Evolutionary conservation across 2,329 filamentous ascomycete genomes (phyloP).

Genomic region (Rhexocercosporidium sp.): DNA sequence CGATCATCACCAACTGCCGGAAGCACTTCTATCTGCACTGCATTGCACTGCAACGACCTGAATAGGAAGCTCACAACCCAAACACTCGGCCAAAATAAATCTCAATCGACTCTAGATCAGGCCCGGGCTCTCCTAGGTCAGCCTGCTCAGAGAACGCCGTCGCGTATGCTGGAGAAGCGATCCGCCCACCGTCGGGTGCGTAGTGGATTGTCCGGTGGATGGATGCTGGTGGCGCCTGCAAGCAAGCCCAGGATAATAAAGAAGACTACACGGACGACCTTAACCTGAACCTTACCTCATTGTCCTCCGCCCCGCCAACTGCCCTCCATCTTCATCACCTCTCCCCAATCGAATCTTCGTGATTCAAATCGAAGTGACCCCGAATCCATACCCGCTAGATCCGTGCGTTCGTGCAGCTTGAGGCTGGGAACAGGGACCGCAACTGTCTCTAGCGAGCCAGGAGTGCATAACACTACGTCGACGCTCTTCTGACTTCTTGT

Average conservation of each 20-base stretch:
- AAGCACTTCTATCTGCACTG: not conserved
- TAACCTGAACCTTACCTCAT: not conserved
- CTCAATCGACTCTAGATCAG: not conserved
- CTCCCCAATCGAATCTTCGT: not conserved
- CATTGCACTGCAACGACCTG: not conserved
- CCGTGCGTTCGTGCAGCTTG: slow-evolving; percentile 10
- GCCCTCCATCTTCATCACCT: not conserved
- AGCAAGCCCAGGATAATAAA: not conserved
- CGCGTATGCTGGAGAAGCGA: not conserved
- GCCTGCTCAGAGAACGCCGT: not conserved
- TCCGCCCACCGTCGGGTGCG: not conserved
- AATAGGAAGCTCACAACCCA: slow-evolving; percentile 28
- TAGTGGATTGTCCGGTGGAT: no score
- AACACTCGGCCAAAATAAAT: not conserved
- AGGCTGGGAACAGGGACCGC: not conserved
- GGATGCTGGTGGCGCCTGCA: slow-evolving; percentile 6
- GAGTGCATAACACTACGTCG: slow-evolving; percentile 6
- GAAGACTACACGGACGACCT: not conserved
- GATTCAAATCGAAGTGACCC: not conserved
- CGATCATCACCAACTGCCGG: slow-evolving; percentile 20
- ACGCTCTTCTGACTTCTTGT: not conserved
- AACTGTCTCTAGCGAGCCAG: not conserved
- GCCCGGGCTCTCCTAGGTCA: not conserved
- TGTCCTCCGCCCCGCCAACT: not conserved
- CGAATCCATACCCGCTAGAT: not conserved